These are phyloP conservation scores for Conticribra guillardii DNA, from an alignment of 108 stramenopile species.

Conservation along the genomic window DNA sequence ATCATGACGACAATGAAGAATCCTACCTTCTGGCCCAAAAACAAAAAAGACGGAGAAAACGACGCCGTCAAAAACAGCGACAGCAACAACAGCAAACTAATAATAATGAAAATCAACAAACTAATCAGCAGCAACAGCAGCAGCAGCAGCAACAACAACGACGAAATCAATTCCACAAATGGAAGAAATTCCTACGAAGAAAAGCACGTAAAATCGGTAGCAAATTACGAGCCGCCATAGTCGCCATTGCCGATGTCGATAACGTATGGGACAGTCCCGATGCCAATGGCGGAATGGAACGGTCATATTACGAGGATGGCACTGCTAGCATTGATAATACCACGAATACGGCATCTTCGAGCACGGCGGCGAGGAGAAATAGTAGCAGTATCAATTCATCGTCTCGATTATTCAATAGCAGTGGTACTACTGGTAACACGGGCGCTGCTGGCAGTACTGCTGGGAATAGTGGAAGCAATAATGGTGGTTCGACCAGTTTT, in stretches of 20 bases:
- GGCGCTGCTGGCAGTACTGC: too few species aligned
- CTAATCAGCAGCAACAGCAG: not conserved
- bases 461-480: too few species aligned
- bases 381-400: too few species aligned
- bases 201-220: not conserved
- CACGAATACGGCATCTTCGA: too few species aligned
- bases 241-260: slow-evolving; percentile 73
- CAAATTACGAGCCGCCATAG: slow-evolving; percentile 36
- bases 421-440: too few species aligned
- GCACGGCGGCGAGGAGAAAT: too few species aligned
- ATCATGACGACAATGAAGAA: slow-evolving; percentile 12
- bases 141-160: not conserved
- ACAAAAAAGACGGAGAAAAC: slow-evolving; percentile 4
- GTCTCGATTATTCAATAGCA: too few species aligned
- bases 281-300: slow-evolving; percentile 8
- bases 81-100: not conserved
- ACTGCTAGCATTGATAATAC: too few species aligned
- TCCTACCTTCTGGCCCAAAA: slow-evolving; percentile 11
- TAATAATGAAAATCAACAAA: not conserved
- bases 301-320: too few species aligned
- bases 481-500: too few species aligned
- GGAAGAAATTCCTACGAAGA: slow-evolving; percentile 6
- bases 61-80: not conserved
- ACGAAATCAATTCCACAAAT: not conserved
- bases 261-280: slow-evolving; percentile 81